Evolutionary conservation across 805 yeast genomes (phyloP), one percentile per base, ranked within the genome.

Genomic region (Pachysolen tannophilus): DNA sequence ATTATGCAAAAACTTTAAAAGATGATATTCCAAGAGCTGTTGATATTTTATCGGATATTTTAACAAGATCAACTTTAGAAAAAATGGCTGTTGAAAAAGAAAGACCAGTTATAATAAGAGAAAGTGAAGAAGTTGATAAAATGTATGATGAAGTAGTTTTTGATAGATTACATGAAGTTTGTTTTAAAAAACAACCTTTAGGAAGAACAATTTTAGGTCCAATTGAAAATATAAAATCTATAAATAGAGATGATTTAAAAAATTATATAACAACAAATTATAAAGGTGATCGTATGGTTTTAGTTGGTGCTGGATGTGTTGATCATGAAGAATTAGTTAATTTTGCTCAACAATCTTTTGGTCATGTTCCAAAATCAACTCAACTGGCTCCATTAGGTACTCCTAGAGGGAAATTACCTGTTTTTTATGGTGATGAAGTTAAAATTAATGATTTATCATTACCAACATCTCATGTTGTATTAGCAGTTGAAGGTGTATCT

Each of bases 181-280:
- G 94, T 8, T 92, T 75, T 65, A 83, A 75, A 56, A 79, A 75
- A 47, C 97, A 94, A 60, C 94, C 95, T 32, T 68, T 92, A 42
- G 99, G 99, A 19, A 79, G 97, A 62, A 94, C 98, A 7, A 92
- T 92, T 39, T 65, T 92, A 41, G 99, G 99, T 0, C 97, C 99
- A 14, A 72, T 87, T 41, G 83, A 83, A 43, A 81, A 87, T 58
- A 92, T 92, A 51, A 74, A 75, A 54, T 75, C 87, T 25, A 85
- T 92, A 45, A 68, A 80, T 44, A 72, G 85, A 52, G 63, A 66
- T 5, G 96, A 92, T 56, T 67, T 92, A 53, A 76, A 73, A 38
- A 69, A 75, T 46, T 92, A 88, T 60, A 92, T 92, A 50, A 62
- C 69, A 23, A 76, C 80, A 28, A 92, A 92, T 65, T 92, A 92